These are phyloP conservation scores for Citrullus amarus DNA, from an alignment of 306 rosid genomes.

Conservation along the genomic window DNA sequence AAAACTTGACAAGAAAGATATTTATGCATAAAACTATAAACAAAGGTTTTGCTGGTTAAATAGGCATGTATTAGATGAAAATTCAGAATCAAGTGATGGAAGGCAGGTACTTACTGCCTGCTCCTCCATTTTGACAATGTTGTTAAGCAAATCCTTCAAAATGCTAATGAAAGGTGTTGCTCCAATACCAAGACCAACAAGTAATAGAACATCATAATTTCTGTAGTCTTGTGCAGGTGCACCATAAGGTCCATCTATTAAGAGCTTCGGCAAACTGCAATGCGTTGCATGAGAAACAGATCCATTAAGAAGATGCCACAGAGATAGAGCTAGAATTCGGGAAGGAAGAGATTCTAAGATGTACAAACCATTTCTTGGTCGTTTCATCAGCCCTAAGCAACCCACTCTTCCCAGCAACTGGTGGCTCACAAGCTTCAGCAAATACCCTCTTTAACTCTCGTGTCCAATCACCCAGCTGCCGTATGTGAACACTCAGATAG, in stretches of 20 bases:
- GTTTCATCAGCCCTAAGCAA: conserved; percentile 96
- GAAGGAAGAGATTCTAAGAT: not conserved
- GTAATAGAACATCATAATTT: conserved; percentile 84
- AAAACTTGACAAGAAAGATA: not conserved
- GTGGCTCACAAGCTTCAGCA: conserved; percentile 86
- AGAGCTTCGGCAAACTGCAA: conserved; percentile 80
- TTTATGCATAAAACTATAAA: not conserved
- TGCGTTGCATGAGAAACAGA: conserved; percentile 9
- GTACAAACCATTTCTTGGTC: conserved; percentile 63
- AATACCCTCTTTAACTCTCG: conserved; percentile 90
- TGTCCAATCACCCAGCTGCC: conserved; percentile 99
- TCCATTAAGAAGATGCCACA: not conserved
- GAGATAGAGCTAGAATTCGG: conserved; percentile 1
- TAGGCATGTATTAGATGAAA: not conserved
- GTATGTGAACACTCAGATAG: conserved; percentile 92
- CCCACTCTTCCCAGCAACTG: conserved; percentile 93
- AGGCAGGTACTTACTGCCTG: conserved; percentile 58
- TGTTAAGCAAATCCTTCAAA: conserved; percentile 84
- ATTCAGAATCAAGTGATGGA: not conserved
- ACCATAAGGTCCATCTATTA: conserved; percentile 95
- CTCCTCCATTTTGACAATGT: conserved; percentile 88
- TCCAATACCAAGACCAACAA: conserved; percentile 97
- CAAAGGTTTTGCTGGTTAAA: not conserved
- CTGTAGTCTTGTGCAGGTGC: conserved; percentile 93
- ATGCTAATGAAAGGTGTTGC: conserved; percentile 99